Conservation (phyloP, 176 grass and related monocot genomes). For the Juncus effusus region DNA sequence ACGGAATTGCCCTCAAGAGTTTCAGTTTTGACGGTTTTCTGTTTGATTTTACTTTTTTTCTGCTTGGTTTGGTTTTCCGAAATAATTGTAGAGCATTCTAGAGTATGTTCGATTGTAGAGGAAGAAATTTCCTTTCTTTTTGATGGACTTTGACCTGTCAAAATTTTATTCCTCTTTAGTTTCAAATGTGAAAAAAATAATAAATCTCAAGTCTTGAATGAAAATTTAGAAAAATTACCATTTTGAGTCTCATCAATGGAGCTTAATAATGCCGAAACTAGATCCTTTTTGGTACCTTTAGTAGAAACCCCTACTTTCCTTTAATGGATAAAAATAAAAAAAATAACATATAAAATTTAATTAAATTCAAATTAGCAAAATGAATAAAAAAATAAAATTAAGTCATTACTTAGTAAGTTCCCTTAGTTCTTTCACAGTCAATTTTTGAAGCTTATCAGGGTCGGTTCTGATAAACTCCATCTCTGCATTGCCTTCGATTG, state of each 20-base stretch:
- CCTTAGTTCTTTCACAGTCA: conserved; percentile 81
- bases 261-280: conserved; percentile 55
- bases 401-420: conserved; percentile 50
- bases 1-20: conserved; percentile 24
- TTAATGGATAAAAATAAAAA: conserved; percentile 6
- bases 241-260: conserved; percentile 31
- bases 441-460: conserved; percentile 53
- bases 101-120: conserved; percentile 43
- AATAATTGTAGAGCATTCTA: conserved; percentile 34
- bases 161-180: conserved; percentile 1
- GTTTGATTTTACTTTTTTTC: conserved; percentile 65
- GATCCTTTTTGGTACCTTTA: conserved; percentile 78
- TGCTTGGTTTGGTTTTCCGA: conserved; percentile 46
- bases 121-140: conserved; percentile 66
- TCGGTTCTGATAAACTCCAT: conserved; percentile 48
- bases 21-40: conserved; percentile 34
- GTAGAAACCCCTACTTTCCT: conserved; percentile 26
- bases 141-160: conserved; percentile 33
- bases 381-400: conserved; percentile 13
- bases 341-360: neutral
- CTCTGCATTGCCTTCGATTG: conserved; percentile 33
- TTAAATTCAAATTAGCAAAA: conserved; percentile 6
- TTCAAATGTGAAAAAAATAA: neutral
- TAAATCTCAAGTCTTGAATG: neutral
- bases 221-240: conserved; percentile 33